These are phyloP conservation scores for Allium fistulosum DNA, from an alignment of 106 monocot genomes.

Conservation along the genomic window DNA sequence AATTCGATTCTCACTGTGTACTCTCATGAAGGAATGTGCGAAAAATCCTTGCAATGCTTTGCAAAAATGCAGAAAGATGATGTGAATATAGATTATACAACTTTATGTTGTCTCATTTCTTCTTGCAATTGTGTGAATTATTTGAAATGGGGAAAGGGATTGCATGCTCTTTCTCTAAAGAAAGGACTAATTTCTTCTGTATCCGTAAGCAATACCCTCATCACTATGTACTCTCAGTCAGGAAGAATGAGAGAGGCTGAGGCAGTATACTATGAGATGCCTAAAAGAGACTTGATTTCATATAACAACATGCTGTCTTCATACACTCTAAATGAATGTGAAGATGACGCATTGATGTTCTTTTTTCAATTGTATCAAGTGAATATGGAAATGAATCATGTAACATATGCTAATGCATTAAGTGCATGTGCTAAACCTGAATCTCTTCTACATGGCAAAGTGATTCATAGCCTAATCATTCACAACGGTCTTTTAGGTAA, in stretches of 20 bases:
- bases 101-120: conserved; percentile 61
- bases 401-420: conserved; percentile 62
- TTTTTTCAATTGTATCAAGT: conserved; percentile 26
- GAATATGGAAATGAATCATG: conserved; percentile 33
- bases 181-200: conserved; percentile 29
- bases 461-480: conserved; percentile 57
- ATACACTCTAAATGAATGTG: conserved; percentile 33
- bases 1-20: conserved; percentile 77
- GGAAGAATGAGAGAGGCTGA: conserved; percentile 42
- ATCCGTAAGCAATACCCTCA: conserved; percentile 56
- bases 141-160: conserved; percentile 39
- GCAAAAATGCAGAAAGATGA: conserved; percentile 35
- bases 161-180: conserved; percentile 52
- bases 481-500: conserved; percentile 30
- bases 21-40: conserved; percentile 34
- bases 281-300: conserved; percentile 60
- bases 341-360: conserved; percentile 28
- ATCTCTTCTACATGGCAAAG: conserved; percentile 34
- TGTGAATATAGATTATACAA: conserved; percentile 51
- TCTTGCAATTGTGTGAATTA: conserved; percentile 30
- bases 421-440: conserved; percentile 52
- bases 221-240: conserved; percentile 56
- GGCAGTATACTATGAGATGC: conserved; percentile 44
- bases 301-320: conserved; percentile 77
- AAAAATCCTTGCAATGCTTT: conserved; percentile 46